Evolutionary conservation across 495 filamentous ascomycete species (phyloP).

Genomic region (Penicillium odoratum): DNA sequence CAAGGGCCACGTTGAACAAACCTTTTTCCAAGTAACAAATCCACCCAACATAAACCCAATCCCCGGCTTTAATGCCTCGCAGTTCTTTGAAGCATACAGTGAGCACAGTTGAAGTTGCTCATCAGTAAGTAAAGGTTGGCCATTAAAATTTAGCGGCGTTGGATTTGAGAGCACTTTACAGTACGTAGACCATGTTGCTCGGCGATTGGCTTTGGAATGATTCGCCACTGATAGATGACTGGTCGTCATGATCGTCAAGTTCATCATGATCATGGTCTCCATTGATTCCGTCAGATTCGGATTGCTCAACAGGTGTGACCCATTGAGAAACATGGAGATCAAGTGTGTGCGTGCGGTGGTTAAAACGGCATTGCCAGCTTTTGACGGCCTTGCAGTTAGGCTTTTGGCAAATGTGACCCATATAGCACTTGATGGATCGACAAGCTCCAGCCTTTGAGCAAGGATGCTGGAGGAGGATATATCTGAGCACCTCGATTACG

Average conservation of each 20-base stretch:
- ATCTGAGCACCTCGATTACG: slow-evolving; percentile 35
- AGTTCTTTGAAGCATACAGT: slow-evolving; percentile 15
- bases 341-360: slow-evolving; percentile 31
- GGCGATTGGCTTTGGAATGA: slow-evolving; percentile 21
- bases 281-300: slow-evolving; percentile 9
- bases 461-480: slow-evolving; percentile 39
- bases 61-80: neutral
- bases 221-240: slow-evolving; percentile 24
- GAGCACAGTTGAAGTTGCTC: slow-evolving; percentile 1
- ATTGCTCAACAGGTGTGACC: slow-evolving; percentile 24
- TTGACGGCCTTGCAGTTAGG: slow-evolving; percentile 38
- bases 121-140: slow-evolving; percentile 11
- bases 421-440: slow-evolving; percentile 42
- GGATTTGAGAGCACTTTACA: slow-evolving; percentile 6
- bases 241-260: slow-evolving; percentile 15
- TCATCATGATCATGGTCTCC: too few relatives aligned
- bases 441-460: slow-evolving; percentile 37
- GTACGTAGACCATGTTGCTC: slow-evolving; percentile 2
- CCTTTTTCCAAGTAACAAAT: neutral
- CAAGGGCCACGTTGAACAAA: too few relatives aligned
- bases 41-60: neutral
- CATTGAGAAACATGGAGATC: slow-evolving; percentile 32
- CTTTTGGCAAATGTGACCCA: slow-evolving; percentile 49
- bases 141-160: neutral
- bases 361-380: slow-evolving; percentile 39